Evolutionary conservation across 1,284 basidiomycete species (phyloP).

Genomic region (Ceratobasidium sp.): DNA sequence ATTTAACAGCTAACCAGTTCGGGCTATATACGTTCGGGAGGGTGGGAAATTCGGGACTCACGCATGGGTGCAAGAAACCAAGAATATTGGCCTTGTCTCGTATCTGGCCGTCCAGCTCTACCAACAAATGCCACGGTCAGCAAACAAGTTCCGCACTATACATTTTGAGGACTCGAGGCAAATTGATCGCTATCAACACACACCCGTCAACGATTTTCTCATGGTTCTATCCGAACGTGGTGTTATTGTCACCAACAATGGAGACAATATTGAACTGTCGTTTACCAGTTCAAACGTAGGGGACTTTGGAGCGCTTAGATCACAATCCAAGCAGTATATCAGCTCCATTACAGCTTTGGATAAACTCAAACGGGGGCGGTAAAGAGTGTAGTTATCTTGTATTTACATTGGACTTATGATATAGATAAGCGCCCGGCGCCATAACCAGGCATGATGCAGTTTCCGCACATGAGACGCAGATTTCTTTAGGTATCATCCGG

Average conservation of each 20-base stretch:
- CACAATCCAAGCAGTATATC: background rate
- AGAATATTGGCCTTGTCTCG: constrained; percentile 1
- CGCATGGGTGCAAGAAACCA: background rate
- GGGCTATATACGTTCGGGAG: background rate
- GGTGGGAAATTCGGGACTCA: constrained; percentile 1
- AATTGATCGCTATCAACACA: background rate
- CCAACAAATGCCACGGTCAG: background rate
- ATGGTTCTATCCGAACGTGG: background rate
- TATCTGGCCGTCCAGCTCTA: constrained; percentile 1
- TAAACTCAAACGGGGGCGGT: background rate
- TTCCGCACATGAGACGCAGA: constrained; percentile 4
- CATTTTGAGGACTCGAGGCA: background rate
- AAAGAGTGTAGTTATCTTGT: background rate
- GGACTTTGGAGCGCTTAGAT: background rate
- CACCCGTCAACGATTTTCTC: background rate
- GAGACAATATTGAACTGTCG: background rate
- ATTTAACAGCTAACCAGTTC: background rate
- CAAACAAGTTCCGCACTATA: background rate
- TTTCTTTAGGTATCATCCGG: background rate
- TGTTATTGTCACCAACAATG: background rate
- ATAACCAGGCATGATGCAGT: background rate
- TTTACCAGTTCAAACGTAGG: background rate
- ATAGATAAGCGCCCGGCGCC: background rate
- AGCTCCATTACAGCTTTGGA: background rate
- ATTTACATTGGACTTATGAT: background rate